Evolutionary conservation across 257 asterid species (phyloP), one percentile per base, ranked within the genome.

Genomic region (Fraxinus americana): DNA sequence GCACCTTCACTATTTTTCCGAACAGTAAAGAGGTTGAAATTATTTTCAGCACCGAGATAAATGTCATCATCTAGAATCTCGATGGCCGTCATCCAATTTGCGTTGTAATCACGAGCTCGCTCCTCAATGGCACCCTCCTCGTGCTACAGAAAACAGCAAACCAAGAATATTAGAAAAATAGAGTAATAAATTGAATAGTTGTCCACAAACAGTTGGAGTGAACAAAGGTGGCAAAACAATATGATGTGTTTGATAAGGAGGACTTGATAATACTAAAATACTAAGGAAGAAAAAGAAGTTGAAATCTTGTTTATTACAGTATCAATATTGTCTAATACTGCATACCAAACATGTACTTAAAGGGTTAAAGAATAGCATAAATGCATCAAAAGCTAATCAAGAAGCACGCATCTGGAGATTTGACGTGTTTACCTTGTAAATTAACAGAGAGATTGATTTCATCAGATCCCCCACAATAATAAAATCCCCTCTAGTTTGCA

Each of bases 121-220:
- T 93, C 99, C 87, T 93, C 97, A 25, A 96, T 96, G 50, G 99
- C 98, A 69, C 99, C 99, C 89, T 96, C 99, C 83, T 96, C 99
- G 3, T 93, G 96, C 99, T 96, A 87, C 16, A 69, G 3, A 29
- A 35, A 72, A 45, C 32, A 75, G 48, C 35, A 78, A 73, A 67
- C 50, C 41, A 70, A 78, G 67, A 79, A 75, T 36, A 61, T 69
- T 54, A 75, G 77, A 67, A 11, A 67, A 79, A 34, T 50, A 21
- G 63, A 8, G 74, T 13, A 32, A 68, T 7, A 27, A 9, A 21
- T 34, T 2, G 67, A 23, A 76, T 57, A 77, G 34, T 27, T 23
- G 25, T 21, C 17, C 74, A n/a, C 36, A 34, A 36, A 32, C 12
- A 5, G 52, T 12, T 43, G 52, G 52, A 5, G 50, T 21, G 57